Conservation (phyloP, 2,329 filamentous ascomycete genomes). For the Xylaria arbuscula region DNA sequence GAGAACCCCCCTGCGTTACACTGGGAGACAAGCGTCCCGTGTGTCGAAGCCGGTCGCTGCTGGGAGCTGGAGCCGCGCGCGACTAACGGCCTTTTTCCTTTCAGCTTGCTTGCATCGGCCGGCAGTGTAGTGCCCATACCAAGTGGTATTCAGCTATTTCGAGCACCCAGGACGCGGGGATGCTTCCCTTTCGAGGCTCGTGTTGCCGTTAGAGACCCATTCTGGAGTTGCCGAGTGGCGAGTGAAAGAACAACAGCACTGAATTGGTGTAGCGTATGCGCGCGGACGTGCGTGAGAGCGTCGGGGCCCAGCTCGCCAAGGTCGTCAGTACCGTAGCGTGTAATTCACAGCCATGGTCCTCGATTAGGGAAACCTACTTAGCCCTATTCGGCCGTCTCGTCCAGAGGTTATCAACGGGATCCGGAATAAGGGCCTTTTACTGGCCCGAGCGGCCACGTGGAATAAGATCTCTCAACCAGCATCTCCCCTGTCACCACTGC, state of each 20-base stretch:
- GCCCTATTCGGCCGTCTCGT: conserved; percentile 29
- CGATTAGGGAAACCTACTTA: conserved; percentile 24
- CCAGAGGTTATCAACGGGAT: conserved; percentile 35
- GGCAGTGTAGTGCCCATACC: neutral
- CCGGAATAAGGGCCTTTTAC: conserved; percentile 37
- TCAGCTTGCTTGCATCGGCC: conserved; percentile 19
- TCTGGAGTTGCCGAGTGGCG: conserved; percentile 35
- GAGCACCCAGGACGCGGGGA: conserved; percentile 27
- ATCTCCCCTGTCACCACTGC: conserved; percentile 44
- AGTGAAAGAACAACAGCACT: neutral
- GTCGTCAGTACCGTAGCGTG: conserved; percentile 3
- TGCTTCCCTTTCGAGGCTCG: conserved; percentile 33
- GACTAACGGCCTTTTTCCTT: conserved; percentile 2
- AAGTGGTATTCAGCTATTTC: conserved; percentile 26
- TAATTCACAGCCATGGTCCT: conserved; percentile 9
- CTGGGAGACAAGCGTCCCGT: conserved; percentile 3
- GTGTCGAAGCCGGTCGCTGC: conserved; percentile 9
- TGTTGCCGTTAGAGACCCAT: conserved; percentile 16
- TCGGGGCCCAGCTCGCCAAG: conserved; percentile 18
- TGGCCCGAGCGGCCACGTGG: conserved; percentile 51
- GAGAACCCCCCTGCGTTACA: conserved; percentile 1
- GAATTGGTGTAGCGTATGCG: conserved; percentile 11
- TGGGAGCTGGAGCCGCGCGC: conserved; percentile 24
- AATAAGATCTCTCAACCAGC: conserved; percentile 45
- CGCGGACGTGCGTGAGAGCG: neutral